These are phyloP conservation scores for Apiospora sp. DNA, from an alignment of 2,329 filamentous ascomycete species.

Conservation along the genomic window DNA sequence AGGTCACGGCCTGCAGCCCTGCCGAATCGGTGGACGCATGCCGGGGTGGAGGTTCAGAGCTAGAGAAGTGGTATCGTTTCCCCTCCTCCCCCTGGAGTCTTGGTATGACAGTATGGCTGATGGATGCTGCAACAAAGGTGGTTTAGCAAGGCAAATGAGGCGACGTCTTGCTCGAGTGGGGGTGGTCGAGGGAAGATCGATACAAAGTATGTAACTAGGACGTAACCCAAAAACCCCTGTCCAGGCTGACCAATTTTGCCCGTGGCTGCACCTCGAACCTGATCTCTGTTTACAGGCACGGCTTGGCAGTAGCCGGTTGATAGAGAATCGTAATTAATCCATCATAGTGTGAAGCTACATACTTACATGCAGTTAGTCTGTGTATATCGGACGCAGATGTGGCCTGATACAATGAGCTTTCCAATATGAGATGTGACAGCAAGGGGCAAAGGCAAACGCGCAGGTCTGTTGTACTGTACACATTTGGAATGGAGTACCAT, in stretches of 20 bases:
- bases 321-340: background rate
- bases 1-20: background rate
- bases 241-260: background rate
- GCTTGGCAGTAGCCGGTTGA: background rate
- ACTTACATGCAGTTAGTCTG: background rate
- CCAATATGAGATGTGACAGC: constrained; percentile 13
- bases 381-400: background rate
- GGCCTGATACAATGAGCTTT: background rate
- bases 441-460: background rate
- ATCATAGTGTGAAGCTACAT: background rate
- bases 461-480: background rate
- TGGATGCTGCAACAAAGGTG: background rate
- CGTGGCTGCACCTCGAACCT: background rate
- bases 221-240: background rate
- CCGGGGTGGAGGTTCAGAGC: background rate
- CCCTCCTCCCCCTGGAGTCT: background rate
- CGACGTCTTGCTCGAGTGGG: constrained; percentile 17
- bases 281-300: background rate
- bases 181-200: background rate
- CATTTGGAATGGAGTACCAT: constrained; percentile 4
- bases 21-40: constrained; percentile 11
- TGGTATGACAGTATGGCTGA: constrained; percentile 6
- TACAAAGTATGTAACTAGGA: background rate
- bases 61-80: constrained; percentile 15
- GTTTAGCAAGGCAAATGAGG: constrained; percentile 9